A percentile compares a stretch with the other conserved stretches of the same genome.
phyloP scores from a whole-genome alignment of 176 grass and related monocot genomes.

The Poa annua region DNA sequence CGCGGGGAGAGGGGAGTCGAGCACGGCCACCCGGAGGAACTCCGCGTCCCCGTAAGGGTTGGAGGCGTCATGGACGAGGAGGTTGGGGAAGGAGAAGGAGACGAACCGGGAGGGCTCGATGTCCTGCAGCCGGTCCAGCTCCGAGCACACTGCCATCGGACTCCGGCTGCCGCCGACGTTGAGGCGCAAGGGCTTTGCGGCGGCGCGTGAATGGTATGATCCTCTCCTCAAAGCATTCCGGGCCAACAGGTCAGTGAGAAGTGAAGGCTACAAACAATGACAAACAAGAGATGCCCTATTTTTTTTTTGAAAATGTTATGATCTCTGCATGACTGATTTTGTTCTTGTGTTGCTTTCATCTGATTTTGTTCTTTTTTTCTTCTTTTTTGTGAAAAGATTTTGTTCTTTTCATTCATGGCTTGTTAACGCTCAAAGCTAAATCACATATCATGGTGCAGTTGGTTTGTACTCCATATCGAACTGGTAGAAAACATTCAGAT shows the following conservation, averaged over 20 bases:
- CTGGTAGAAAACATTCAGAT: not conserved
- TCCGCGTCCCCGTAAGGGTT: slow-evolving; percentile 45
- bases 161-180: not conserved
- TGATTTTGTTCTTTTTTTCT: not conserved
- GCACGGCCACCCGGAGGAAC: slow-evolving; percentile 64
- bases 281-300: not conserved
- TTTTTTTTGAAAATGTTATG: not conserved
- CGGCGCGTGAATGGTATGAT: not conserved
- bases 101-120: slow-evolving; percentile 68
- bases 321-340: not conserved
- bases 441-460: not conserved
- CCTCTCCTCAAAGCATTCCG: not conserved
- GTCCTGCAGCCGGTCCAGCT: slow-evolving; percentile 47
- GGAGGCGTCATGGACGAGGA: slow-evolving; percentile 47
- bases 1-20: slow-evolving; percentile 60
- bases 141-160: slow-evolving; percentile 44
- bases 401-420: not conserved
- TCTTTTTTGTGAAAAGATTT: too few species aligned
- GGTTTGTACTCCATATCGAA: not conserved
- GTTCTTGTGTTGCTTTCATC: slow-evolving; percentile 8
- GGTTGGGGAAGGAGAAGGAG: slow-evolving; percentile 77
- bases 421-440: not conserved
- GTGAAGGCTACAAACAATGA: not conserved
- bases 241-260: not conserved
- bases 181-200: slow-evolving; percentile 2